Evolutionary conservation across 2,329 filamentous ascomycete genomes (phyloP).

Genomic region (Colletotrichum sp.): DNA sequence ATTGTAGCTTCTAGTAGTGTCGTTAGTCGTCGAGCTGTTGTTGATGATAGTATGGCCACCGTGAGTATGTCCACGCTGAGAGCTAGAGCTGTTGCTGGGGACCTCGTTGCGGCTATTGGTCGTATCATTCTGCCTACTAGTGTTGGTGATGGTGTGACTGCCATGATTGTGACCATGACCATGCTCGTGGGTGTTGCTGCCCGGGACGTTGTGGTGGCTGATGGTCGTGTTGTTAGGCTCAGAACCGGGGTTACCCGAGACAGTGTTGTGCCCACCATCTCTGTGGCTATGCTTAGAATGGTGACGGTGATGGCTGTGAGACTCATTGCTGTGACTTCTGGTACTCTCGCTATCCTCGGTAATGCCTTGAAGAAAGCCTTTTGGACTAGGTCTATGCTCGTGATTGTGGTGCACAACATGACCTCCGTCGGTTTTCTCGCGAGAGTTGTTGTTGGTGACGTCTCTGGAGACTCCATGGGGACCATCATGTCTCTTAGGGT

Average conservation of each 20-base stretch:
- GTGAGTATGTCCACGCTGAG: background rate
- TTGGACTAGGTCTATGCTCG: background rate
- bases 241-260: background rate
- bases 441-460: background rate
- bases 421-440: background rate
- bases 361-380: background rate
- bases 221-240: rapidly evolving
- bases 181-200: background rate
- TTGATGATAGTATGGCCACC: background rate
- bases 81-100: background rate
- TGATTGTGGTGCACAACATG: background rate
- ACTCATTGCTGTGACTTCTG: background rate
- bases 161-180: background rate
- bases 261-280: rapidly evolving
- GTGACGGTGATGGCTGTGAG: background rate
- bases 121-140: background rate
- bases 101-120: rapidly evolving
- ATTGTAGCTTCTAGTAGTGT: background rate
- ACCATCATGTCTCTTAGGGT: background rate
- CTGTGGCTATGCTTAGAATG: background rate
- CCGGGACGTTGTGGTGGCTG: background rate
- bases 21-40: background rate
- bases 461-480: background rate
- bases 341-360: background rate
- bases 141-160: background rate